Evolutionary conservation across 1,284 basidiomycete species (phyloP), one percentile per base, ranked within the genome.

Genomic region (Inonotus obliquus): DNA sequence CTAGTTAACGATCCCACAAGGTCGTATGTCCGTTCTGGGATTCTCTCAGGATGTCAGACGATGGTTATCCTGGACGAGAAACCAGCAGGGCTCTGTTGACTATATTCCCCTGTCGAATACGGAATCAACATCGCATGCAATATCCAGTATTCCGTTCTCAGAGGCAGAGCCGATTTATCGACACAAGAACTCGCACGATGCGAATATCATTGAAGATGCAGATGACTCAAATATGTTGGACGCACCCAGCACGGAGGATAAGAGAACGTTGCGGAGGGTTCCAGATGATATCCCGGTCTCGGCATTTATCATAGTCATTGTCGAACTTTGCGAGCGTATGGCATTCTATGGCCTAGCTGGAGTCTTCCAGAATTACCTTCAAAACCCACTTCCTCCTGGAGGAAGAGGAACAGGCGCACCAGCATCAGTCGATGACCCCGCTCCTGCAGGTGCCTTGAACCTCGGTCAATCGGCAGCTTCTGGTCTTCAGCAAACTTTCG

Each of bases 241-340:
- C 45, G 76, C 74, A 27, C 82, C 84, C 39, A 84, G 81, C 19
- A 76, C 79, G 61, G 76, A 81, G 55, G 82, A 83, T 61, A 69
- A 78, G 23, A 70, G 70, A 19, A 79, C 76, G 5, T 71, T 81
- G 39, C 73, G 79, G 59, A 77, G 77, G 62, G 76, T 83, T 11
- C 65, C 77, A 14, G 80, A 82, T 66, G 66, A 60, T 55, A 70
- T 81, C 37, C 77, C 78, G 53, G 69, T 69, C 60, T 65, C 75
- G 2, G 74, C 78, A 10, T 82, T 77, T 73, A 68, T 79, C 49
- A 76, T 81, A 37, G 78, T 77, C 58, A 66, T 79, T 52, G 79
- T 81, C 38, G 80, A 83, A 68, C 77, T 83, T 54, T 77, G 79
- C 62, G 82, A 84, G 69, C 76, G 81, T 66, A 82, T 72, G 59